Evolutionary conservation across 192 early-diverging fungal species (phyloP), one percentile per base, ranked within the genome.

Genomic region (Spinellus fusiger): DNA sequence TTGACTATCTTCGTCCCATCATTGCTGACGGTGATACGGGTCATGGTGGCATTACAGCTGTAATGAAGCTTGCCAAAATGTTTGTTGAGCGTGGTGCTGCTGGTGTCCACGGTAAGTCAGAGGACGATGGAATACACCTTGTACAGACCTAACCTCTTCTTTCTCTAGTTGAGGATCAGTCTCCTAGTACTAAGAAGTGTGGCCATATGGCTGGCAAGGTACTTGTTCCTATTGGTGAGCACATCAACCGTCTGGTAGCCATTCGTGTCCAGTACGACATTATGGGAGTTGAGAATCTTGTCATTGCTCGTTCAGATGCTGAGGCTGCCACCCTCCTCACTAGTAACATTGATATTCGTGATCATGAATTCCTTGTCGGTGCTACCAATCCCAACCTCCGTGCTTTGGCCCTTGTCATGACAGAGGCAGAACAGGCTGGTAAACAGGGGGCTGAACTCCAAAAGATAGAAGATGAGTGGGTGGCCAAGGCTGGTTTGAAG

Each of bases 171-270:
- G 92, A 96, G 74, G 93, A 96, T 80, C 93, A 96, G 79, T 86
- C 90, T 35, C 87, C 96, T 34, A 89, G 92, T 62, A 96, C 93
- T 68, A 98, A 98, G 74, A 98, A 98, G 86, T 98, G 96, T 73
- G 96, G 96, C n/a, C 96, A 98, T 76, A 98, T 98, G 96, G 96
- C 93, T 37, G 96, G 96, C 54, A 98, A 98, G 77, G 96, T 98
- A 38, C 76, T 98, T 22, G 96, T 98, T 4, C 96, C 96, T 20
- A 92, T 96, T 49, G 91, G 91, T 8, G 94, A 98, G 79, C 96
- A 98, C 84, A 96, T 96, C 77, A 96, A 95, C 85, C 88, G 95
- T 38, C 81, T 97, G 60, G 88, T 97, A 10, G 94, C 94, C 59
- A 87, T 91, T 69, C 89, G 96, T 71, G 85, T 94, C 49, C 96